Evolutionary conservation across 805 yeast genomes (phyloP), one percentile per base, ranked within the genome.

Genomic region (Candida bentonensis): DNA sequence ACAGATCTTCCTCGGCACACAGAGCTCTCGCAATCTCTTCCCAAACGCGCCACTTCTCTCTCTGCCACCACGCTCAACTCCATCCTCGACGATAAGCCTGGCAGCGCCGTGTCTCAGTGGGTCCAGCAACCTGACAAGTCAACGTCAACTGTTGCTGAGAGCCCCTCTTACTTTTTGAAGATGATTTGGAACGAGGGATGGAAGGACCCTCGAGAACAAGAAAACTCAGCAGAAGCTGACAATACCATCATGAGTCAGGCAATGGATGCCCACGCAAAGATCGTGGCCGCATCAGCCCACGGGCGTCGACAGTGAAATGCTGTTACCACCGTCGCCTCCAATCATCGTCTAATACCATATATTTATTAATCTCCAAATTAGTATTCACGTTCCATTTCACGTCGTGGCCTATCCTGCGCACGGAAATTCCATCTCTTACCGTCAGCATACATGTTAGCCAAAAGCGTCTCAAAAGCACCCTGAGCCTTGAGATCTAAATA

Each of bases 361-460:
- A n/a, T n/a, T n/a, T n/a, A n/a, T n/a, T n/a, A n/a, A n/a, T n/a
- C n/a, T n/a, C n/a, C n/a, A n/a, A n/a, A n/a, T n/a, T n/a, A n/a
- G n/a, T n/a, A n/a, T n/a, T n/a, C n/a, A n/a, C n/a, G n/a, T n/a
- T n/a, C n/a, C n/a, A 30, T 11, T n/a, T 30, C 36, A 30, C 17
- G 7, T 11, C 36, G 36, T 15, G 13, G 13, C 7, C 7, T 17
- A 30, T 30, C 17, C 20, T 30, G 36, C n/a, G 36, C 36, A 11
- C 20, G 7, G 36, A 30, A 30, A 17, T 30, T 30, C 36, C 36
- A 30, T 7, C 47, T 50, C 28, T 59, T 59, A 13, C 71, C 71
- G 46, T 61, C 62, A 2, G 51, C 65, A 54, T 88, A 88, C 15
- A 94, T 72, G 34, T 73, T 70, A 23, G 78, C 73, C 54, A 92